A percentile compares a stretch with the other conserved stretches of the same genome.
These are phyloP conservation scores for Saccharum officinarum DNA, from an alignment of 176 grass and related monocot species.

Conservation along the genomic window DNA sequence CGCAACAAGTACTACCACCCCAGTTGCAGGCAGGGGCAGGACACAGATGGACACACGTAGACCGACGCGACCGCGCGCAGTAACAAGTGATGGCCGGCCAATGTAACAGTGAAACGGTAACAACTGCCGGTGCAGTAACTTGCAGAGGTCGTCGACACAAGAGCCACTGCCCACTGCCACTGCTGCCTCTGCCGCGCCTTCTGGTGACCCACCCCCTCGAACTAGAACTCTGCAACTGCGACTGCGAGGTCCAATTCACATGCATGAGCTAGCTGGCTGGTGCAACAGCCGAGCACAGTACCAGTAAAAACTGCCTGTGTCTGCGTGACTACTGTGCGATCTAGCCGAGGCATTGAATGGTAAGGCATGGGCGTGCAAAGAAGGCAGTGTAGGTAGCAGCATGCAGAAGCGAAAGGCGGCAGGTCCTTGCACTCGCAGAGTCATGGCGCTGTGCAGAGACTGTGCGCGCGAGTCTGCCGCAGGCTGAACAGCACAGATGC, in stretches of 20 bases:
- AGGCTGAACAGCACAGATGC: constrained; percentile 1
- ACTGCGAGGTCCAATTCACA: constrained; percentile 7
- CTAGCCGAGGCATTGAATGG: constrained; percentile 31
- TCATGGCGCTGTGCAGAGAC: constrained; percentile 36
- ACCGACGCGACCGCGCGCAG: not conserved
- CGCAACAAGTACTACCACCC: not conserved
- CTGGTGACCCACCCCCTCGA: not conserved
- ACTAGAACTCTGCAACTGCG: constrained; percentile 28
- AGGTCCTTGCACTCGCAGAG: constrained; percentile 40
- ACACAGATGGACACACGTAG: not conserved
- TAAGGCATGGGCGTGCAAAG: constrained; percentile 46
- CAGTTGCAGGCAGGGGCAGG: not conserved
- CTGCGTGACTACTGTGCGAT: not conserved
- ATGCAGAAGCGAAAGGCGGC: constrained; percentile 43
- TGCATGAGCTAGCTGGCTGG: not conserved
- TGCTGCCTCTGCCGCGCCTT: not conserved
- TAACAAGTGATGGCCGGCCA: not conserved
- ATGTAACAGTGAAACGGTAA: constrained; percentile 54
- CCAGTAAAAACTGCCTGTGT: not conserved
- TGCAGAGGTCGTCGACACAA: not conserved
- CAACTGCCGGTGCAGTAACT: constrained; percentile 19
- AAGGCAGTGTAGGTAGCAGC: constrained; percentile 27
- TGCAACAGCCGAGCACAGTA: not conserved
- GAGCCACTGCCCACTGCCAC: too few relatives aligned
- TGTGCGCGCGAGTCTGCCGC: not conserved